These are phyloP conservation scores for Prasinococcaceae sp. DNA, from an alignment of 139 green algal species.

Conservation along the genomic window DNA sequence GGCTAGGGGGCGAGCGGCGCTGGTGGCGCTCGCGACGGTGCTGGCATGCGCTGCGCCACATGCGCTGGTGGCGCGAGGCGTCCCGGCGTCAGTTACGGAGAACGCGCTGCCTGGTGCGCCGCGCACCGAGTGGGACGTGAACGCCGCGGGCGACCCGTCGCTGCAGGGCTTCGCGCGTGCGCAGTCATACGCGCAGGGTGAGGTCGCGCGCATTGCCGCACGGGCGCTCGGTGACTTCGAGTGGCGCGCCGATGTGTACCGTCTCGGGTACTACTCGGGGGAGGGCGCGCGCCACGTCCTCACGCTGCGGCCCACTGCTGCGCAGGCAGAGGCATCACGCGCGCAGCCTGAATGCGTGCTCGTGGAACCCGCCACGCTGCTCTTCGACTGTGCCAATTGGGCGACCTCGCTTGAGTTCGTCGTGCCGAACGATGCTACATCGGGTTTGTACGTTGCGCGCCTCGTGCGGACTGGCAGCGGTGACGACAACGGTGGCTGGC, in stretches of 20 bases:
- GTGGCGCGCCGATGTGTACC: neutral
- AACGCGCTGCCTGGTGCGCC: neutral
- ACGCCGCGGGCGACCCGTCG: neutral
- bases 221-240: neutral
- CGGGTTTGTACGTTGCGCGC: slow-evolving; percentile 2
- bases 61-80: no score
- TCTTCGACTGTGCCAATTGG: slow-evolving; percentile 7
- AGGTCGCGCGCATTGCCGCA: neutral
- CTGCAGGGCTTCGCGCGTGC: slow-evolving; percentile 2
- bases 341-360: slow-evolving; percentile 1
- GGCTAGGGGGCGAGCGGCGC: no score
- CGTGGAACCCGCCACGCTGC: neutral
- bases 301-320: neutral
- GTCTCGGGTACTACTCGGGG: slow-evolving; percentile 1
- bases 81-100: no score
- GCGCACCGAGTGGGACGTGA: neutral
- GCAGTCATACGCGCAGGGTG: neutral
- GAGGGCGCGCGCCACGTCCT: neutral
- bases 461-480: neutral
- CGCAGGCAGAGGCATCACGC: neutral
- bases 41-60: no score
- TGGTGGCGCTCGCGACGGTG: no score
- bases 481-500: neutral
- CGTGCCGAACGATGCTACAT: neutral
- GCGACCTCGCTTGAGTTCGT: neutral